These are phyloP conservation scores for Aspergillus hancockii DNA, from an alignment of 495 filamentous ascomycete species.

Conservation along the genomic window DNA sequence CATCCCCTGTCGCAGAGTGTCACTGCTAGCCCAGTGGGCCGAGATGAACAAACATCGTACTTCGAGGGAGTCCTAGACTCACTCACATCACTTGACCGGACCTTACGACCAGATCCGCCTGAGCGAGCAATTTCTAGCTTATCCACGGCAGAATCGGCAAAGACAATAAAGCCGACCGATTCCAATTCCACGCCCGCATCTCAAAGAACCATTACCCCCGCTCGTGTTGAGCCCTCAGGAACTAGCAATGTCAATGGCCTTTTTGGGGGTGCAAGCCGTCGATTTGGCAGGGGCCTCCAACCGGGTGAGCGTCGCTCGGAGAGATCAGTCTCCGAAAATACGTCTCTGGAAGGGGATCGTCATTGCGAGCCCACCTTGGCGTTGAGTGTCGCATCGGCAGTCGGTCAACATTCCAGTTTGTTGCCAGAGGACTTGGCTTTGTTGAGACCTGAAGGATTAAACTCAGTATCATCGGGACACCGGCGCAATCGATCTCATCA, in stretches of 20 bases:
- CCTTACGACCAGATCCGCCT: slow-evolving; percentile 43
- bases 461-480: slow-evolving; percentile 25
- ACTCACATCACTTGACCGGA: slow-evolving; percentile 38
- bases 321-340: slow-evolving; percentile 57
- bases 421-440: slow-evolving; percentile 33
- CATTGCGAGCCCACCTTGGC: slow-evolving; percentile 65
- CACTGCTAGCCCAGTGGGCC: slow-evolving; percentile 66
- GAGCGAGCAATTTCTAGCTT: slow-evolving; percentile 57
- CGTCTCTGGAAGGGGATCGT: slow-evolving; percentile 57
- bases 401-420: slow-evolving; percentile 54
- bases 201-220: slow-evolving; percentile 43
- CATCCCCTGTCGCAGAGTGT: slow-evolving; percentile 86
- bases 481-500: slow-evolving; percentile 44
- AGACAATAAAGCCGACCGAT: slow-evolving; percentile 55
- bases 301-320: slow-evolving; percentile 51
- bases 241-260: slow-evolving; percentile 54
- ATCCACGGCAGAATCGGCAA: slow-evolving; percentile 62
- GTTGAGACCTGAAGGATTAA: slow-evolving; percentile 16
- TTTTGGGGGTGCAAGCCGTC: slow-evolving; percentile 56
- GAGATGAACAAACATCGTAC: slow-evolving; percentile 43
- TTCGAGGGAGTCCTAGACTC: slow-evolving; percentile 40
- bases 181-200: slow-evolving; percentile 30
- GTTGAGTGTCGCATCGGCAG: slow-evolving; percentile 60
- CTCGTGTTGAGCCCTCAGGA: slow-evolving; percentile 49
- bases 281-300: slow-evolving; percentile 50